Base-by-base conservation (phyloP, 768 basidiomycete species). In the Amylocystis lapponica region DNA sequence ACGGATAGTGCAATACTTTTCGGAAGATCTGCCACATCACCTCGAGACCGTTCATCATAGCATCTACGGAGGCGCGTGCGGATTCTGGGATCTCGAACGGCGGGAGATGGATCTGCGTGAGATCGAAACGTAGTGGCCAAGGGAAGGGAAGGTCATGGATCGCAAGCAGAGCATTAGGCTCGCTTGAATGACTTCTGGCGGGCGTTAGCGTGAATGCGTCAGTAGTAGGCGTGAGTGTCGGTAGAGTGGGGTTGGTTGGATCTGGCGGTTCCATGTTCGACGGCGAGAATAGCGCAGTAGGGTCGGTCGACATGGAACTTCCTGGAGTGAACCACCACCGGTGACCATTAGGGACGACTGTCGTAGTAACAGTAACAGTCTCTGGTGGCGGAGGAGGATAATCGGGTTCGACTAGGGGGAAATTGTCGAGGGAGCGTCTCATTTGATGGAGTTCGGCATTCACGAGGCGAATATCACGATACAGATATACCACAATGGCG, bases 1-100 rank as follows among this genome's bases (percentile, higher is more conserved):
- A 47, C 1, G 79, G 80, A 48, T 76, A 82, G 55, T 81, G 76
- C 53, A 76, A 73, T 20, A 69, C 60, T 60, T 59, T 74, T 51
- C 70, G 64, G 32, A 72, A 56, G n/a, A 78, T 39, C 45, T 69
- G 62, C 74, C 75, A 81, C 4, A 72, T 58, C 14, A 62, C 59
- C 38, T 66, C 66, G 36, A 73, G 41, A 5, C 70, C 62, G 25
- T 60, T 55, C 43, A 69, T 52, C n/a, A 76, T 46, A 32, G 63
- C 66, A 46, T 56, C 55, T 49, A 51, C 46, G 5, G 58, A 53
- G 19, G 51, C 50, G 9, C 53, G 48, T 20, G 57, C 54, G n/a
- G 63, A 56, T 59, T 68, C 69, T 9, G 64, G 57, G 14, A 39
- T n/a, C n/a, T n/a, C n/a, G n/a, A n/a, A n/a, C n/a, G n/a, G n/a